phyloP scores from a whole-genome alignment of 73 alveolate species.

The Paramecium pentaurelia region DNA sequence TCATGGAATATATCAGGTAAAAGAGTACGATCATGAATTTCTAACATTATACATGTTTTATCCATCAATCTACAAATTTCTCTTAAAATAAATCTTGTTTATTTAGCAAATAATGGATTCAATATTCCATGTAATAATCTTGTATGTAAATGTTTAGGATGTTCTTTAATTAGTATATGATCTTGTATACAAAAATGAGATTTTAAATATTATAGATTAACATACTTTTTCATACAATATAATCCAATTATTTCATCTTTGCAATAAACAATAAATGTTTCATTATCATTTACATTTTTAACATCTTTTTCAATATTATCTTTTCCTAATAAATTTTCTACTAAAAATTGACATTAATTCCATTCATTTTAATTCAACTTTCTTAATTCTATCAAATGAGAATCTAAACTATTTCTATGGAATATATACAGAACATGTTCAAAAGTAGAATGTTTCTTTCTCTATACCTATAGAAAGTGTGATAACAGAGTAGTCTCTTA shows the following conservation, averaged over 20 bases:
- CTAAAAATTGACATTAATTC: conserved; percentile 63
- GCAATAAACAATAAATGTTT: conserved; percentile 75
- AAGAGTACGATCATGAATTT: conserved; percentile 84
- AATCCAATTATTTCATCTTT: conserved; percentile 87
- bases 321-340: not conserved
- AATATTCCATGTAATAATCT: conserved; percentile 84
- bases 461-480: conserved; percentile 82
- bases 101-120: conserved; percentile 83
- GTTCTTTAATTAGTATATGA: conserved; percentile 86
- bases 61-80: conserved; percentile 91
- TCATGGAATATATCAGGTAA: conserved; percentile 94
- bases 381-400: conserved; percentile 31
- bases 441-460: conserved; percentile 91
- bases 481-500: conserved; percentile 90
- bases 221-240: conserved; percentile 88
- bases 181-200: conserved; percentile 90
- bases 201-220: conserved; percentile 89
- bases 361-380: conserved; percentile 13
- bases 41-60: conserved; percentile 93
- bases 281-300: not conserved
- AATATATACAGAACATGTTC: conserved; percentile 93
- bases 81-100: conserved; percentile 79
- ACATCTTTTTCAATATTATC: not conserved
- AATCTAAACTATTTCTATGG: conserved; percentile 89
- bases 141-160: conserved; percentile 91